Conservation (phyloP, 768 basidiomycete species). For the Lactifluus hygrophoroides region DNA sequence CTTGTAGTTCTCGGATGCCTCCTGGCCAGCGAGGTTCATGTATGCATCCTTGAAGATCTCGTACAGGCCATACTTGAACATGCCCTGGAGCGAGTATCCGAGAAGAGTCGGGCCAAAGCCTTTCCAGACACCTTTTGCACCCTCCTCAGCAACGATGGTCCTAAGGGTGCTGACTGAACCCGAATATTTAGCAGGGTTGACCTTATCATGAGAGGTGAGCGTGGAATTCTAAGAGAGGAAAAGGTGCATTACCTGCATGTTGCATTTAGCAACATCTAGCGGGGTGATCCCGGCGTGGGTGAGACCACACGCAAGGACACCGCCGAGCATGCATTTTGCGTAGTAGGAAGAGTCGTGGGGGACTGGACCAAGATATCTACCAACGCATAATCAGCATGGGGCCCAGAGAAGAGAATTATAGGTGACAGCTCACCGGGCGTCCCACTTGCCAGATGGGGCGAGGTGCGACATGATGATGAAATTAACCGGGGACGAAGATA, state of each 20-base stretch:
- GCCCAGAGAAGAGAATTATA: conserved; percentile 10
- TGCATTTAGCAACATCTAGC: conserved; percentile 83
- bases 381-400: not conserved
- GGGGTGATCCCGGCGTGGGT: conserved; percentile 86
- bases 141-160: conserved; percentile 70
- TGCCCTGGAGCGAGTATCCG: conserved; percentile 92
- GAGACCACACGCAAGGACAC: conserved; percentile 77
- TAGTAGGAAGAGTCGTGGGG: conserved; percentile 73
- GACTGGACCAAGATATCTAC: conserved; percentile 59
- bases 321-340: conserved; percentile 81
- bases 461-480: conserved; percentile 40
- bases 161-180: conserved; percentile 54
- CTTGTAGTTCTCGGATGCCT: conserved; percentile 71
- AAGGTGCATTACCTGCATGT: conserved; percentile 66
- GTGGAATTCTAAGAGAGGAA: not conserved
- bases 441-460: conserved; percentile 55
- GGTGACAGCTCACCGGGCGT: conserved; percentile 46
- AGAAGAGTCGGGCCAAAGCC: conserved; percentile 89
- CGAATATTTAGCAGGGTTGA: conserved; percentile 67
- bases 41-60: conserved; percentile 93
- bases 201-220: conserved; percentile 34
- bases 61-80: conserved; percentile 98
- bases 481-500: conserved; percentile 27
- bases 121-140: conserved; percentile 84
- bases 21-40: conserved; percentile 85